Base-by-base conservation (phyloP, 1,139 yeast genomes). In the Blastobotrys capitulatus region DNA sequence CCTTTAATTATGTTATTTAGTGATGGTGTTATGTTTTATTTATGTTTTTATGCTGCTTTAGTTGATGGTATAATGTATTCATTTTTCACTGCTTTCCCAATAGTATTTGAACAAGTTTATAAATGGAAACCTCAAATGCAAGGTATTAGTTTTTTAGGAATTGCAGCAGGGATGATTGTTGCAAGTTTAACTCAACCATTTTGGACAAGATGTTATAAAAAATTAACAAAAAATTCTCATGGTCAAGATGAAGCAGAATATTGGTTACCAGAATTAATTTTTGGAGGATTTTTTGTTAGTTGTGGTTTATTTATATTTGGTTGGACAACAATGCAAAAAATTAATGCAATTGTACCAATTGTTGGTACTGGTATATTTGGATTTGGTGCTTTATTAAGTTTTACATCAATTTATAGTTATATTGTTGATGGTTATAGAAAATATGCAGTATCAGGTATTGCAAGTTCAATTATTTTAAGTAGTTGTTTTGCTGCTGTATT, bases 271-370 rank as follows among this genome's bases (percentile, higher is more conserved):
- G 66, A 76, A 16, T 67, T 80, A 55, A 71, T 73, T 61, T 54
- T 61, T 42, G 60, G 66, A 6, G 71, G 77, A 1, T 59, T 77
- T 46, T 61, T 71, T 51, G 70, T 79, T 55, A 86, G 87, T 2
- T 65, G 73, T 22, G 80, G 86, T 0, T 70, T 82, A 35, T 79
- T 83, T 68, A 76, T 85, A 67, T 72, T 82, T 59, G 86, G 82
- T 1, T 83, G 87, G 86, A 78, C 86, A 0, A 44, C 54, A 9
- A 94, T 94, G 71, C 85, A 57, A 2, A 56, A 61, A 1, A 79
- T 87, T 20, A 94, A 85, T 64, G 87, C 94, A 92, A 80, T 86
- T 70, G 86, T 81, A 12, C 89, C 95, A 13, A 73, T 82, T 40
- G 79, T 85, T 25, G 80, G 86, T 0, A 78, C 82, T 32, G 69